These are phyloP conservation scores for Sporobolomyces pararoseus DNA, from an alignment of 768 basidiomycete species.

Conservation along the genomic window DNA sequence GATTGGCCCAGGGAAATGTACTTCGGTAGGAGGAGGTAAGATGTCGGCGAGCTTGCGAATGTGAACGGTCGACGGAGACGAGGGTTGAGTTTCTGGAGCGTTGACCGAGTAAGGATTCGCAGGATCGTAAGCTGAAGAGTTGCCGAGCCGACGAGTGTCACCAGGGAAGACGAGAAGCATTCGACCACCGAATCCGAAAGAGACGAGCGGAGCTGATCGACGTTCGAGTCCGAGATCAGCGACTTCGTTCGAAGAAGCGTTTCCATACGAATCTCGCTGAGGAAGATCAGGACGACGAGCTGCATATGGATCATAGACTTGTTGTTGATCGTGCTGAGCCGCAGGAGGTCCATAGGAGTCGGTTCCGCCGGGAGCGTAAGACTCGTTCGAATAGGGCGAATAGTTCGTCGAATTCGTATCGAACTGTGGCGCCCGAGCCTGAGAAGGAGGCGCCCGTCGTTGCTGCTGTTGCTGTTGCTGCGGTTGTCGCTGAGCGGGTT, in stretches of 20 bases:
- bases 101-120: constrained; percentile 72
- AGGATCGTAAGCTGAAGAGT: not conserved
- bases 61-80: constrained; percentile 53
- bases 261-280: not conserved
- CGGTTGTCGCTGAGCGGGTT: not conserved
- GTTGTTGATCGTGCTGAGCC: constrained; percentile 7
- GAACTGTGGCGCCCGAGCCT: not conserved
- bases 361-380: not conserved
- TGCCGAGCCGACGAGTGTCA: constrained; percentile 54
- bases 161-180: constrained; percentile 77
- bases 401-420: not conserved
- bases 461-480: constrained; percentile 4
- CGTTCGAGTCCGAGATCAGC: constrained; percentile 40
- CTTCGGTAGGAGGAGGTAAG: constrained; percentile 60
- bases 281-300: not conserved
- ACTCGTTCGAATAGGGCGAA: not conserved
- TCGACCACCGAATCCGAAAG: constrained; percentile 91
- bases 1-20: constrained; percentile 79
- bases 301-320: constrained; percentile 23
- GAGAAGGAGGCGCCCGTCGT: not conserved
- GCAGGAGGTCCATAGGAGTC: not conserved
- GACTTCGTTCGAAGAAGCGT: not conserved
- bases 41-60: constrained; percentile 67
- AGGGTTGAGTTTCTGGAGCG: constrained; percentile 62
- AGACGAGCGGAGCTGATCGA: constrained; percentile 60